These are phyloP conservation scores for Coniosporium apollinis DNA, from an alignment of 495 filamentous ascomycete genomes.

Conservation along the genomic window DNA sequence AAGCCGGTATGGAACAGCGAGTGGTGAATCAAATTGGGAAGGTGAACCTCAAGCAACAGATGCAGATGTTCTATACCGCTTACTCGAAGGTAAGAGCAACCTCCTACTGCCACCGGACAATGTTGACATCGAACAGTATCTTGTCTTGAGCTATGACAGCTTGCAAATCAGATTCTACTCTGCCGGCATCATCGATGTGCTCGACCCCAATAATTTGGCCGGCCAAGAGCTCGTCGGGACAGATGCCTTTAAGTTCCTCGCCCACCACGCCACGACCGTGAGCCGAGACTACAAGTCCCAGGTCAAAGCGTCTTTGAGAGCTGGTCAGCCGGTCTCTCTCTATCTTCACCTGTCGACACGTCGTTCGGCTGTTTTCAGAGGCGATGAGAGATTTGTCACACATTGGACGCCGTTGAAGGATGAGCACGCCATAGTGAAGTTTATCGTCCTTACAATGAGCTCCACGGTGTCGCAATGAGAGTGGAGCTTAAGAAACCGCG, in stretches of 20 bases:
- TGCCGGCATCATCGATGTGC: constrained; percentile 19
- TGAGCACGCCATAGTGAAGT: constrained; percentile 27
- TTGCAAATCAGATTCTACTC: constrained; percentile 11
- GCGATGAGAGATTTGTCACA: constrained; percentile 28
- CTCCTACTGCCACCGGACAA: background rate
- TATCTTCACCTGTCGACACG: constrained; percentile 24
- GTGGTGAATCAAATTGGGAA: constrained; percentile 24
- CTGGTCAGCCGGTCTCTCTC: constrained; percentile 25
- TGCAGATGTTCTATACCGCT: constrained; percentile 27
- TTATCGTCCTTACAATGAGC: constrained; percentile 30
- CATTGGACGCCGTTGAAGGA: constrained; percentile 41
- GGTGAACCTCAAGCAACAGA: constrained; percentile 26
- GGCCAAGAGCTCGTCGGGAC: constrained; percentile 23
- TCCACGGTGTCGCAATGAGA: too few relatives aligned
- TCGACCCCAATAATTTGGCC: constrained; percentile 26
- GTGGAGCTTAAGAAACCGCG: too few relatives aligned
- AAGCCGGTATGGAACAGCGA: constrained; percentile 24
- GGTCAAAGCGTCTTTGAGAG: constrained; percentile 23
- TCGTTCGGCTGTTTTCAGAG: constrained; percentile 13
- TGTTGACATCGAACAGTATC: constrained; percentile 12
- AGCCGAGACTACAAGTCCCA: constrained; percentile 23
- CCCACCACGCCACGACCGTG: constrained; percentile 21
- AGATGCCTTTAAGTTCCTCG: constrained; percentile 35
- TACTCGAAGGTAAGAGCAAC: constrained; percentile 31
- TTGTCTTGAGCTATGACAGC: constrained; percentile 22